These are phyloP conservation scores for Ceratocystis variospora DNA, from an alignment of 2,329 filamentous ascomycete genomes.

Conservation along the genomic window DNA sequence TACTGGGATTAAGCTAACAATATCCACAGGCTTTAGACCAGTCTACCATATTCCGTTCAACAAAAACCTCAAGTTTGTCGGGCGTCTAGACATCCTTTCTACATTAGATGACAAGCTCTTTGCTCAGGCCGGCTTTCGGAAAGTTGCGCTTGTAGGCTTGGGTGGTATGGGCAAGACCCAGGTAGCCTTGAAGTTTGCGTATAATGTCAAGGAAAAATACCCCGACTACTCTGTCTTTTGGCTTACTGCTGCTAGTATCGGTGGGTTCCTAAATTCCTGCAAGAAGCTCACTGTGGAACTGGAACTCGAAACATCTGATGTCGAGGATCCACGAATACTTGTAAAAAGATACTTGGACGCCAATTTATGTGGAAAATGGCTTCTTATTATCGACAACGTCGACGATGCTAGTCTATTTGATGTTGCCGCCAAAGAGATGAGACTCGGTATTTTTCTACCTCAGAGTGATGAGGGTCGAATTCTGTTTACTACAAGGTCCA, in stretches of 20 bases:
- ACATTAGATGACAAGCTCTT: background rate
- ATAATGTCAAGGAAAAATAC: background rate
- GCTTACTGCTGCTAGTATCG: background rate
- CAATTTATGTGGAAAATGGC: slow-evolving; percentile 21
- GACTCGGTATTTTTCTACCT: slow-evolving; percentile 24
- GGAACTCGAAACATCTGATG: background rate
- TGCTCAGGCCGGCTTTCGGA: background rate
- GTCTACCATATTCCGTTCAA: background rate
- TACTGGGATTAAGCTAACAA: too few relatives aligned
- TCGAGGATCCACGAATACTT: background rate
- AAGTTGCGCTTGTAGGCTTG: background rate
- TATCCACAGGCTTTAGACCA: background rate
- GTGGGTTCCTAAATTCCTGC: background rate
- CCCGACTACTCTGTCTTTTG: background rate
- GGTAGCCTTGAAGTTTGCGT: background rate
- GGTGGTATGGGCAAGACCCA: background rate
- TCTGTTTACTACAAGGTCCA: slow-evolving; percentile 9
- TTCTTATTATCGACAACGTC: slow-evolving; percentile 23
- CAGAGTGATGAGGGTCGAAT: slow-evolving; percentile 10
- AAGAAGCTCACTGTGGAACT: background rate
- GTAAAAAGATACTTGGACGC: slow-evolving; percentile 20
- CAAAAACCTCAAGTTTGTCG: background rate
- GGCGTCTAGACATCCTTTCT: background rate
- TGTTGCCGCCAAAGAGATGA: background rate
- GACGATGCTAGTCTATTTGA: slow-evolving; percentile 17